Evolutionary conservation across 495 filamentous ascomycete species (phyloP), one percentile per base, ranked within the genome.

Genomic region (Aspergillus hancockii): DNA sequence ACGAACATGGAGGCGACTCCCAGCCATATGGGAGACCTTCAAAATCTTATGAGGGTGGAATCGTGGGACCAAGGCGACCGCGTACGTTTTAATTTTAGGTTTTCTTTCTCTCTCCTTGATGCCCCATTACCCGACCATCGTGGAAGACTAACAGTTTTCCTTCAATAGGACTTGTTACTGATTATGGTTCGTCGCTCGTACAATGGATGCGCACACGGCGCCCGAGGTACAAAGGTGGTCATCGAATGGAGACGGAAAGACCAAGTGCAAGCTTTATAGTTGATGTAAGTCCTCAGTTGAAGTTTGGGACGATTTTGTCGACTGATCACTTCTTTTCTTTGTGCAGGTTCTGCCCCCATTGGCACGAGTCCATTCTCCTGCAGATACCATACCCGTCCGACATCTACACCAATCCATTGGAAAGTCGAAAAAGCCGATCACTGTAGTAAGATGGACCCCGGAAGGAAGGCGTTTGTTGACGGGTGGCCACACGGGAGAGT

Each of bases 381-480:
- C 85, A 23, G 92, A 96, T 65, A 85, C 90, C 0, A 87, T 98
- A 16, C 93, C 94, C 49, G 86, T 90, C 0, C 90, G 92, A 63
- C 92, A 96, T 64, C 81, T 97, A 22, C 94, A 98, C 68, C 92
- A 93, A 23, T 98, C 94, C 1, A 82, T 98, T 31, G 97, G 97
- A 80, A 98, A 98, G 70, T 91, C 93, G 60, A 96, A 96, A 66
- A 94, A 98, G 57, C 94, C 94, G 0, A 90, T 98, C 66, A 97
- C 96, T 43, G 90, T 97, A n/a, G 92, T 98, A 46, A 81, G 89
- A 76, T 98, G 94, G 94, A 98, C 94, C 3, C 94, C 94, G 0
- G 94, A 98, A 76, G 94, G 94, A 38, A 85, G 94, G 60, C 81
- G 94, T 59, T 74, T 98, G 47, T 80, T 98, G 66, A 98, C 94